Base-by-base conservation (phyloP, 495 filamentous ascomycete species). In the Oleoguttula mirabilis region DNA sequence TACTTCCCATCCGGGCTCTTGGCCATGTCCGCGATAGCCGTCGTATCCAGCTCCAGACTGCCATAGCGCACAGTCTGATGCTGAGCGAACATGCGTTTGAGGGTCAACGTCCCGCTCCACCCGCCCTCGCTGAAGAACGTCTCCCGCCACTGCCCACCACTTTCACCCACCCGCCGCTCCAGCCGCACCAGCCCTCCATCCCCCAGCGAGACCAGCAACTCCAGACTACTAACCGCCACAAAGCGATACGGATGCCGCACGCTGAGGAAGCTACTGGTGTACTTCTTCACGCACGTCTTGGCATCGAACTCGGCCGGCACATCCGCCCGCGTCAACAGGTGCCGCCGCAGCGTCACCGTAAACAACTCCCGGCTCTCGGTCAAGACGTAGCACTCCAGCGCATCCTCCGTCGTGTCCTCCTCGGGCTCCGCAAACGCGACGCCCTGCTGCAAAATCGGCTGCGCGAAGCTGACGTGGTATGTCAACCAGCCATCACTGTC, bases 181-280 rank as follows among this genome's bases (percentile, higher is more conserved):
- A 96, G 67, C 33, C 71, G 76, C 48, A 94, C 55, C 20, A 95
- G 70, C 22, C 77, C 75, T 21, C 92, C 92, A 64, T 93, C 87
- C 41, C 82, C 74, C 24, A 93, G 71, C 0, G 85, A 78, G 21
- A 92, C 68, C 37, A 94, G 73, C 28, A 96, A 57, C 58, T 88
- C 75, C 23, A 79, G 65, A 16, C 75, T 66, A 48, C 66, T 80
- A 41, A 82, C 70, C 10, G 85, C 82, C 37, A 82, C 68, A 32
- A 99, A 67, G 43, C 84, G 72, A 57, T 95, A 86, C 4, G 88
- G 84, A 41, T 76, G 66, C 47, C 86, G 82, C 51, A 88, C 80
- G 16, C 69, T 71, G 45, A 95, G 75, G 3, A 82, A 75, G 11
- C 76, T 73, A 3, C 84, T 80, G 27, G 72, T 55, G 51, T 69